Evolutionary conservation across 2,329 filamentous ascomycete species (phyloP).

Genomic region (Neopestalotiopsis rosae): DNA sequence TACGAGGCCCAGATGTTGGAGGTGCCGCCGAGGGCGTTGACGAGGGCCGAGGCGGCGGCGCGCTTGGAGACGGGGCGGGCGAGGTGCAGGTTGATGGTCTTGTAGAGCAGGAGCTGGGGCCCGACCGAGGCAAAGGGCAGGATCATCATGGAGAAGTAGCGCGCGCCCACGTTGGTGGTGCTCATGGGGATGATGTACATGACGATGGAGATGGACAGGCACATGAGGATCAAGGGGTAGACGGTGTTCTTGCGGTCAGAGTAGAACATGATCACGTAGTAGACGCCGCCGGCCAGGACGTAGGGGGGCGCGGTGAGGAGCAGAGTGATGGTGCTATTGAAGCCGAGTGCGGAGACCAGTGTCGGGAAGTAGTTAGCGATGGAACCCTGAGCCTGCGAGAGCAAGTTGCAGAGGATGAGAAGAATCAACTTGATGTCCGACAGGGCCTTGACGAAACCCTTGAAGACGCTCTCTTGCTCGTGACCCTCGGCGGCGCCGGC

Average conservation of each 20-base stretch:
- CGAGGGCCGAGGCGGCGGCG: constrained; percentile 33
- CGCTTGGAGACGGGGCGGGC: constrained; percentile 32
- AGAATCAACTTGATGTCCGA: constrained; percentile 42
- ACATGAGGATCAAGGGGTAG: constrained; percentile 33
- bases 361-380: constrained; percentile 38
- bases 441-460: constrained; percentile 36
- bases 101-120: constrained; percentile 16
- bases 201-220: constrained; percentile 31
- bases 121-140: constrained; percentile 23
- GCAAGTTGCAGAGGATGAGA: constrained; percentile 37
- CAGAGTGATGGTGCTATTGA: constrained; percentile 39
- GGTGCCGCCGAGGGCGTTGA: constrained; percentile 36
- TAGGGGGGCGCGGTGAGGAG: constrained; percentile 34
- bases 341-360: constrained; percentile 50
- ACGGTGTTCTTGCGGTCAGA: constrained; percentile 34
- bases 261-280: constrained; percentile 37
- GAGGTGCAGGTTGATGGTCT: constrained; percentile 21
- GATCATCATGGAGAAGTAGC: constrained; percentile 40
- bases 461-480: constrained; percentile 35
- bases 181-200: constrained; percentile 38
- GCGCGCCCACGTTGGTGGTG: constrained; percentile 32
- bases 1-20: constrained; percentile 36
- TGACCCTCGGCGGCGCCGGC: constrained; percentile 20
- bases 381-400: constrained; percentile 44
- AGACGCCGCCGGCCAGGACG: constrained; percentile 36